Percentiles rank a stretch among this genome's conserved stretches.
These are phyloP conservation scores for Leucaena leucocephala DNA, from an alignment of 306 rosid species.

Conservation along the genomic window DNA sequence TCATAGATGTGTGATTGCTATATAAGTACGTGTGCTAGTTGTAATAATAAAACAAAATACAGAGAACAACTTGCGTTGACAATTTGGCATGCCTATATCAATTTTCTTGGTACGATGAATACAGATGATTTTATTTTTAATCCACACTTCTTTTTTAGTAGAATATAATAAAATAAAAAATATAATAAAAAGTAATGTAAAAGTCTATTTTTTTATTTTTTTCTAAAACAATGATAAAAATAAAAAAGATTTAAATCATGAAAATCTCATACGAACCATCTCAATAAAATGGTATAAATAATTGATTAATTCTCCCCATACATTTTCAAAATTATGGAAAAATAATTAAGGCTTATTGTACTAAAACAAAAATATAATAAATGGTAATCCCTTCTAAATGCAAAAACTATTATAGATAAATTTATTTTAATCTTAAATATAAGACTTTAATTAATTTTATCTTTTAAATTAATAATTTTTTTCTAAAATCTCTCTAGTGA, in stretches of 20 bases:
- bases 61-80: constrained; percentile 33
- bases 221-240: not conserved
- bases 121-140: not conserved
- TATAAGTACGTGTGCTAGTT: constrained; percentile 25
- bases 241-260: not conserved
- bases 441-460: too few species aligned
- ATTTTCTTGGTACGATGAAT: constrained; percentile 34
- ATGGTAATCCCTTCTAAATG: too few species aligned
- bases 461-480: too few species aligned
- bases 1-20: not conserved
- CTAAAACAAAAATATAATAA: too few species aligned
- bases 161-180: too few species aligned
- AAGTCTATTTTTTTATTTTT: not conserved
- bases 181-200: not conserved
- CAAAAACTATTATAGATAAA: too few species aligned
- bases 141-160: not conserved
- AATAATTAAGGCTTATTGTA: not conserved
- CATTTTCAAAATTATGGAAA: not conserved
- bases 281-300: not conserved
- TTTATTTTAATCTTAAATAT: too few species aligned
- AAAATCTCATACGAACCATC: not conserved
- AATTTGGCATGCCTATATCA: constrained; percentile 21
- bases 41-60: constrained; percentile 38
- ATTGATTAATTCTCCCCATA: not conserved
- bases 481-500: too few species aligned